These are phyloP conservation scores for Xylaria sp. DNA, from an alignment of 2,329 filamentous ascomycete genomes.

Conservation along the genomic window DNA sequence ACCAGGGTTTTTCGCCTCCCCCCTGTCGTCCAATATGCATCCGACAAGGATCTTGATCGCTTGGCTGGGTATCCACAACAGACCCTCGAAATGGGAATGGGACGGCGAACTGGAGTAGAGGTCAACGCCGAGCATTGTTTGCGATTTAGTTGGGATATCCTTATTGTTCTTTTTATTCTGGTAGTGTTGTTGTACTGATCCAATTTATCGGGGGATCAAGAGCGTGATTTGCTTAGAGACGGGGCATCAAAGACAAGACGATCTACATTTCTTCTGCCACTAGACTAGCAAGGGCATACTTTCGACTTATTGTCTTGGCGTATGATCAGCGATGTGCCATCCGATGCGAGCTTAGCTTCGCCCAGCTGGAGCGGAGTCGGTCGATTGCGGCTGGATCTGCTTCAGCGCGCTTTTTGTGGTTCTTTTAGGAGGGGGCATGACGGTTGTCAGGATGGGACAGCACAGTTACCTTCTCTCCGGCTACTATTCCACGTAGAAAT, in stretches of 20 bases:
- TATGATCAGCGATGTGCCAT: constrained; percentile 40
- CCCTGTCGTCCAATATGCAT: constrained; percentile 43
- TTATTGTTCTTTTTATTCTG: not conserved
- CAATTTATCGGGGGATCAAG: not conserved
- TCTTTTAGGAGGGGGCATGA: constrained; percentile 17
- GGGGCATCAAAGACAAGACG: constrained; percentile 7
- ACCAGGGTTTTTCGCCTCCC: constrained; percentile 40
- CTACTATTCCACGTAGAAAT: not conserved
- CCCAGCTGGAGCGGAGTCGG: constrained; percentile 40
- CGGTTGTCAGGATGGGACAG: not conserved
- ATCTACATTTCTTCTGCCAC: constrained; percentile 33
- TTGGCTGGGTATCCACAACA: constrained; percentile 41
- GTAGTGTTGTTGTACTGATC: not conserved
- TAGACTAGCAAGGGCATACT: constrained; percentile 33
- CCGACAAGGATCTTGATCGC: constrained; percentile 40
- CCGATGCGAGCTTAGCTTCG: constrained; percentile 41
- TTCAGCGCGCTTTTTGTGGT: constrained; percentile 30
- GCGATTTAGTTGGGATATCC: constrained; percentile 10
- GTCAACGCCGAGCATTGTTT: constrained; percentile 19
- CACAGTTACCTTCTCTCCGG: not conserved
- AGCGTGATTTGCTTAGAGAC: not conserved
- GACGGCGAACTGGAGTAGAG: constrained; percentile 17
- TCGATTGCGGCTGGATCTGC: constrained; percentile 41
- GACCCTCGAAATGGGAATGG: constrained; percentile 39
- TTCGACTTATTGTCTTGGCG: constrained; percentile 45